These are phyloP conservation scores for Effrenium voratum DNA, from an alignment of 73 alveolate species.

Conservation along the genomic window DNA sequence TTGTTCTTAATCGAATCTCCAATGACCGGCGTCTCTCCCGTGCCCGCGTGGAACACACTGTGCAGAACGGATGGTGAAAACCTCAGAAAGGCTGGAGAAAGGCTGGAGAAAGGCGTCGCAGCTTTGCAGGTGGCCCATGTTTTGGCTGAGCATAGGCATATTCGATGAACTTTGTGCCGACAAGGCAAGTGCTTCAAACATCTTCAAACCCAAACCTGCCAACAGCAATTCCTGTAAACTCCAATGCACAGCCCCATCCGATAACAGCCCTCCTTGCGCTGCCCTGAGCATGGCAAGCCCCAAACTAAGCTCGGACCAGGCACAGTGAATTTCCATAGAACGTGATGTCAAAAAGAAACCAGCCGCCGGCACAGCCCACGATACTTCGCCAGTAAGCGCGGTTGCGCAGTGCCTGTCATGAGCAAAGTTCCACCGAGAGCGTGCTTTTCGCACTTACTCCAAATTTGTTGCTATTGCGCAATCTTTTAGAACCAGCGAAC, in stretches of 20 bases:
- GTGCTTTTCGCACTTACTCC: no score
- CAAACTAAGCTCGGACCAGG: background rate
- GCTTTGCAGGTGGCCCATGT: background rate
- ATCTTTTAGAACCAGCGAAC: no score
- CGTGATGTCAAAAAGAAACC: slow-evolving; percentile 74
- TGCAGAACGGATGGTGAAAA: slow-evolving; percentile 48
- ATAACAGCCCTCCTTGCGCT: background rate
- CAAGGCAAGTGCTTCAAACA: background rate
- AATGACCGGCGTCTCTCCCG: background rate
- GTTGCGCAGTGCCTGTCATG: slow-evolving; percentile 45
- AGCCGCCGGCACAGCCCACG: slow-evolving; percentile 83
- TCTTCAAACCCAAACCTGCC: background rate
- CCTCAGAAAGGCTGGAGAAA: no score
- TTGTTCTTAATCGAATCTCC: slow-evolving; percentile 24
- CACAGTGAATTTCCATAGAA: slow-evolving; percentile 65
- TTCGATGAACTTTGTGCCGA: background rate
- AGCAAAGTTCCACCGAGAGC: no score
- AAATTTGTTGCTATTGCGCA: no score
- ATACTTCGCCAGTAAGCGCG: slow-evolving; percentile 79
- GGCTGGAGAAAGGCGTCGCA: no score
- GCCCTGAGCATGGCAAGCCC: background rate
- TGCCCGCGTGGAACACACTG: slow-evolving; percentile 32
- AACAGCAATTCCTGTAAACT: background rate
- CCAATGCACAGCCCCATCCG: background rate
- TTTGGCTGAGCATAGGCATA: background rate